Base-by-base conservation (phyloP, 169 alveolate genomes). In the Toxoplasma gondii region DNA sequence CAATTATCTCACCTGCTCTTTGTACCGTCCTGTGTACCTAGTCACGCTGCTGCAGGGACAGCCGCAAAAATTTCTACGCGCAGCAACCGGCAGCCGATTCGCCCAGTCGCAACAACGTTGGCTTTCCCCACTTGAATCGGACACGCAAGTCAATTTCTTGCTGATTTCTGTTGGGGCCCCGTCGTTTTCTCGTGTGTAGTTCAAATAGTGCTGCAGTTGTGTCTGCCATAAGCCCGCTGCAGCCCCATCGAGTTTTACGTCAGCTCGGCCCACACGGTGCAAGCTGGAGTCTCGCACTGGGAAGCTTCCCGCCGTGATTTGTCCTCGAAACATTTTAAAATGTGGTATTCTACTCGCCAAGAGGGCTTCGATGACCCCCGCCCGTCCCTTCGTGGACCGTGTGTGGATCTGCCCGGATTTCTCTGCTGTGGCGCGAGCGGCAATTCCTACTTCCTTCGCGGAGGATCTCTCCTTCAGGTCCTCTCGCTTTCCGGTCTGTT, bases 271-370 rank as follows among this genome's bases (percentile, higher is more conserved):
- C 58, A 49, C 58, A 49, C 58, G 58, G 58, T 49, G 12, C 58
- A 12, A 49, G 58, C 58, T 49, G 58, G 12, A 49, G 22, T 49
- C 58, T 4, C 12, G 58, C 12, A 4, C 58, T 49, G 58, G 58
- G 12, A 49, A 12, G n/a, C n/a, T 12, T 49, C 12, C 74, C 74
- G 29, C 9, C 74, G n/a, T 27, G 34, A 22, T 27, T 16, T 64
- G 74, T 19, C 74, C 29, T 19, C 74, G 7, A 16, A 64, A 64
- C 74, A 22, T 64, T 54, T n/a, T 41, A 94, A 88, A 31, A 97
- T 97, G 98, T 97, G 98, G 98, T 96, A 96, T 92, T 95, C 98
- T 29, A 97, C 98, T n/a, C 96, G 98, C 93, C 97, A 96, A 97
- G 98, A 97, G 93, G 98, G 98, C 34, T 96, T 97, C 58, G 98